Evolutionary conservation across 192 early-diverging fungal genomes (phyloP), one percentile per base, ranked within the genome.

Genomic region (Coemansia pectinata): DNA sequence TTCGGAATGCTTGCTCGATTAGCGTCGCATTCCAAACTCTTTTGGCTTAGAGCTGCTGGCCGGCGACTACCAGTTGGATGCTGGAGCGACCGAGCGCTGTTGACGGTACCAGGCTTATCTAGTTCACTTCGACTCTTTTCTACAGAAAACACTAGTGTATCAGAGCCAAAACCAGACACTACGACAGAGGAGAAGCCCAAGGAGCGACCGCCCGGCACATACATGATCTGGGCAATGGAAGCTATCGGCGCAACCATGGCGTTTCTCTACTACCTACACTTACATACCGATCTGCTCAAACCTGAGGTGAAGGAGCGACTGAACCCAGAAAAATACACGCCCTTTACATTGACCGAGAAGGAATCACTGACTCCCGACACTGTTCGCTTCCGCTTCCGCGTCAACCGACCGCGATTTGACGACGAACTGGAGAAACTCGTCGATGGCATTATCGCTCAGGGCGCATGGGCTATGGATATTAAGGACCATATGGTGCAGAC

Each of bases 401-500:
- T 89, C 2, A 77, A 75, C 48, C 78, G 76, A 3, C 83, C 87
- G 8, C 63, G 72, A 0, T 87, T 86, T 42, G 78, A 81, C 40
- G 52, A 34, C n/a, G 67, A 69, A 0, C 59, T 31, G n/a, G 79
- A 81, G 34, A 67, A 69, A 34, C 23, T 53, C n/a, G 72, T 67
- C 0, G 81, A 78, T 60, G 21, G 21, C 1, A 44, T 78, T 4
- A 36, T 69, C 4, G 19, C 57, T 0, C 81, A 84, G 36, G 78
- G 89, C 57, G 73, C 80, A 7, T 90, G 87, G 67, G 85, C 85
- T 12, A 52, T 92, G 4, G 87, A 90, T 48, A 82, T 91, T 53
- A 91, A 92, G 65, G 90, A 91, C 70, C 87, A 90, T 63, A 52
- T 84, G 61, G 87, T 90, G 57, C 89, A 92, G 68, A 88, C 88